Base-by-base conservation (phyloP, 2,329 filamentous ascomycete species). In the Ophiocordyceps camponoti-saundersi region DNA sequence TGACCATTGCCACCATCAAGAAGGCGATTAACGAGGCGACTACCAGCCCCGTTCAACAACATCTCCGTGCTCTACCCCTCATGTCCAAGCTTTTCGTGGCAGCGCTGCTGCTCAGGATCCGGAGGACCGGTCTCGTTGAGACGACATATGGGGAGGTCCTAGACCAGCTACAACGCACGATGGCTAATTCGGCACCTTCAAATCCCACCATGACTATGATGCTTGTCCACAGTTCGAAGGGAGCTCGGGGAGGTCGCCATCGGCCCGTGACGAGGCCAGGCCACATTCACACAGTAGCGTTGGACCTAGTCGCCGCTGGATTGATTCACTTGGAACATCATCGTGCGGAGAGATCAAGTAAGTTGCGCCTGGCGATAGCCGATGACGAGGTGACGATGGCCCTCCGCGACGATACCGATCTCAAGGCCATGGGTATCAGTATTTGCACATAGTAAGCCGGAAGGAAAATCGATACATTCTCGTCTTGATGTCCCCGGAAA, bases 21-120 rank as follows among this genome's bases (percentile, higher is more conserved):
- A 80, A 85, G 58, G 92, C 92, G 34, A 96, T 98, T 62, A 85
- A 85, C 56, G 92, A 98, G 66, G 89, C 90, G 6, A 96, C 90
- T 1, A 88, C 85, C 4, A 95, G 86, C 48, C 92, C 92, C 2
- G 70, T 95, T 48, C 90, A 95, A 59, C 86, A 92, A 60, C 88
- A 88, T 58, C 74, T 98, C 34, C 83, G 87, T 45, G 76, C 80
- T 18, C 74, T 96, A 21, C 86, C 92, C 0, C 72, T 95, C 41
- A 75, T 81, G 23, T 80, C 82, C 13, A 95, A 95, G 59, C 70
- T 96, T 34, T 80, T 96, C 54, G 77, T 98, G 46, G 81, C 86
- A 2, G 87, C 88, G 7, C 69, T 98, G 16, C 65, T 95, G 36
- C 75, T 85, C 26, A 77, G 87, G 23, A 80, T 85, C 34, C 79